Percentiles rank a stretch among this genome's conserved stretches.
phyloP scores from a whole-genome alignment of 352 stramenopile species.

The Globisporangium cylindrosporum region DNA sequence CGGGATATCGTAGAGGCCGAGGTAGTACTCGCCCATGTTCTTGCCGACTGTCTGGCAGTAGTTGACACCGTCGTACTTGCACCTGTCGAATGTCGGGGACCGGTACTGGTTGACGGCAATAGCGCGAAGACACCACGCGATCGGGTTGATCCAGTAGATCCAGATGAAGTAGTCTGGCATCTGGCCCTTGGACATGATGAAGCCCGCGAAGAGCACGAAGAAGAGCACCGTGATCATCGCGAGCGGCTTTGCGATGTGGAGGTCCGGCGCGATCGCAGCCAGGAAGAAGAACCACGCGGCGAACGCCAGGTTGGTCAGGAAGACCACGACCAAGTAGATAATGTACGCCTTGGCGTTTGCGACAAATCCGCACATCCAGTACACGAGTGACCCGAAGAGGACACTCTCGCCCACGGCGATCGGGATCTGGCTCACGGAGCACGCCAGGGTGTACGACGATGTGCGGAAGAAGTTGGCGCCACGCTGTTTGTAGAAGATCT shows the following conservation, averaged over 20 bases:
- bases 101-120: constrained; percentile 32
- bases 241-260: constrained; percentile 34
- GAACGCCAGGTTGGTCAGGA: constrained; percentile 41
- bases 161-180: constrained; percentile 42
- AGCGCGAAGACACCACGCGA: constrained; percentile 35
- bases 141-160: constrained; percentile 52
- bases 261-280: constrained; percentile 20
- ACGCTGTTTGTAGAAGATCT: constrained; percentile 1
- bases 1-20: constrained; percentile 28
- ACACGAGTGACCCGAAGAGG: constrained; percentile 74
- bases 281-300: constrained; percentile 42
- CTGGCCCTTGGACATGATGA: constrained; percentile 29
- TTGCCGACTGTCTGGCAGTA: constrained; percentile 22
- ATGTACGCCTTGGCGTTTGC: constrained; percentile 22
- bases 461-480: not conserved
- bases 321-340: constrained; percentile 32
- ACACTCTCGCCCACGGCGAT: constrained; percentile 45
- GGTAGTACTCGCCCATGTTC: constrained; percentile 35
- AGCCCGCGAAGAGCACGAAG: constrained; percentile 41
- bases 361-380: constrained; percentile 74
- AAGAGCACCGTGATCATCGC: constrained; percentile 29
- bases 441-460: not conserved
- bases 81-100: constrained; percentile 21
- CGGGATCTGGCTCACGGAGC: constrained; percentile 18
- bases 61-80: constrained; percentile 24